Conservation (phyloP, 2,329 filamentous ascomycete genomes). For the Colletotrichum liaoningense region DNA sequence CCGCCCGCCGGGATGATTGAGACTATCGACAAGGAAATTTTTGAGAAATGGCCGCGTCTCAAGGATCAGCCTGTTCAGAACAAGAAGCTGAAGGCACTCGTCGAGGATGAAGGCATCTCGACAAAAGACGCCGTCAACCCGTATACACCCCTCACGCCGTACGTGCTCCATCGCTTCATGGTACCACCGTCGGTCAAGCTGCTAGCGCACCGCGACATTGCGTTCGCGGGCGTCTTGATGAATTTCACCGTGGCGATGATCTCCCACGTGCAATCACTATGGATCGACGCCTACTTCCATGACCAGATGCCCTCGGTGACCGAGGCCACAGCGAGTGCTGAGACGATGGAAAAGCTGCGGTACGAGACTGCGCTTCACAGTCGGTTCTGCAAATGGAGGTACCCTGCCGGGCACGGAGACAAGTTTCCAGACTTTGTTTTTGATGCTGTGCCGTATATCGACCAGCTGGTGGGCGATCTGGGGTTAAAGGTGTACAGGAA, state of each 20-base stretch:
- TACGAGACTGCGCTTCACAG: conserved; percentile 72
- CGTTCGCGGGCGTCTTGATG: conserved; percentile 46
- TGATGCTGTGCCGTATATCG: conserved; percentile 79
- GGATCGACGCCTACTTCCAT: conserved; percentile 49
- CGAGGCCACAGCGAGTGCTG: conserved; percentile 36
- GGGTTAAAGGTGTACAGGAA: conserved; percentile 69
- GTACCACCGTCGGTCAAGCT: conserved; percentile 39
- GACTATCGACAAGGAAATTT: conserved; percentile 28
- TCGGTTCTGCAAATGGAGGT: conserved; percentile 77
- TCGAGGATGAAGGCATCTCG: conserved; percentile 26
- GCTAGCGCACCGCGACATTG: conserved; percentile 40
- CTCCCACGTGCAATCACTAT: conserved; percentile 56
- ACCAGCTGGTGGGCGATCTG: conserved; percentile 74
- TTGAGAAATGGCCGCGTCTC: conserved; percentile 26
- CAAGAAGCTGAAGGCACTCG: conserved; percentile 29
- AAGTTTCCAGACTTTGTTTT: conserved; percentile 79
- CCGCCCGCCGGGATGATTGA: conserved; percentile 21
- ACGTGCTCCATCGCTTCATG: conserved; percentile 44
- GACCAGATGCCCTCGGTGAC: conserved; percentile 51
- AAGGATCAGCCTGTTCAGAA: conserved; percentile 27
- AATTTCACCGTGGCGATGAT: conserved; percentile 45
- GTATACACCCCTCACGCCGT: conserved; percentile 35
- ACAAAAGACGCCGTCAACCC: conserved; percentile 32
- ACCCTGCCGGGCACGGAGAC: conserved; percentile 73
- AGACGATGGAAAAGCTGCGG: conserved; percentile 54